Percentiles rank a stretch among this genome's conserved stretches.
phyloP scores from a whole-genome alignment of 345 rosid genomes.

The Citrus trifoliata region DNA sequence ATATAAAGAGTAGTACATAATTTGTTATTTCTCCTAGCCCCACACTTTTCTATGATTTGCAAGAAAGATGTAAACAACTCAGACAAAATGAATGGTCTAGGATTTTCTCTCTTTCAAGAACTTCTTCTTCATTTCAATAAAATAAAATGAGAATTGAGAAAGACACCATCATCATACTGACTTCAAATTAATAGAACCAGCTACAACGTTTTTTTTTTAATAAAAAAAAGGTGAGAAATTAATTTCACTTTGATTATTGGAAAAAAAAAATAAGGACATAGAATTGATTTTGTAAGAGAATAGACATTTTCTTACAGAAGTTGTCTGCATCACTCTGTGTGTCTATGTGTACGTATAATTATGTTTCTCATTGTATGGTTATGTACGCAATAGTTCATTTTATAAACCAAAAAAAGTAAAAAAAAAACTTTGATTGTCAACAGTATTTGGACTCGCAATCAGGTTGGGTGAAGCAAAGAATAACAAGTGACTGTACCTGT shows the following conservation, averaged over 20 bases:
- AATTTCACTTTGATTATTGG: slow-evolving; percentile 19
- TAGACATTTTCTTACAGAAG: slow-evolving; percentile 35
- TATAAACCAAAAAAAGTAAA: too few species aligned
- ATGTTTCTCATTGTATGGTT: too few species aligned
- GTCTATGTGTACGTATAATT: too few species aligned
- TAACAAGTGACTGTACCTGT: slow-evolving; percentile 29
- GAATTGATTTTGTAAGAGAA: slow-evolving; percentile 38
- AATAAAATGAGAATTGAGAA: slow-evolving; percentile 1
- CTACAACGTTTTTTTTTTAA: not conserved
- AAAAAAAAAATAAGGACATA: slow-evolving; percentile 2
- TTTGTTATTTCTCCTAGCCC: not conserved
- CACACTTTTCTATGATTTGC: slow-evolving; percentile 14
- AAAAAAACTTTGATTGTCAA: not conserved
- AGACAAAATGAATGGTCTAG: not conserved
- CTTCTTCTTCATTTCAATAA: not conserved
- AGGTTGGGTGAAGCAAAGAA: not conserved
- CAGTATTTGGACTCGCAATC: not conserved
- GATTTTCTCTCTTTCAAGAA: not conserved
- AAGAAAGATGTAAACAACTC: slow-evolving; percentile 24
- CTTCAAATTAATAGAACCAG: not conserved
- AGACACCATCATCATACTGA: slow-evolving; percentile 9
- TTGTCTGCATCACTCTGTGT: slow-evolving; percentile 10
- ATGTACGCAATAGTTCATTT: too few species aligned
- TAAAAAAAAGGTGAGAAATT: slow-evolving; percentile 16
- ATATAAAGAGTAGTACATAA: not conserved